A percentile compares a stretch with the other conserved stretches of the same genome.
These are phyloP conservation scores for Mycena latifolia DNA, from an alignment of 768 basidiomycete species.

Conservation along the genomic window DNA sequence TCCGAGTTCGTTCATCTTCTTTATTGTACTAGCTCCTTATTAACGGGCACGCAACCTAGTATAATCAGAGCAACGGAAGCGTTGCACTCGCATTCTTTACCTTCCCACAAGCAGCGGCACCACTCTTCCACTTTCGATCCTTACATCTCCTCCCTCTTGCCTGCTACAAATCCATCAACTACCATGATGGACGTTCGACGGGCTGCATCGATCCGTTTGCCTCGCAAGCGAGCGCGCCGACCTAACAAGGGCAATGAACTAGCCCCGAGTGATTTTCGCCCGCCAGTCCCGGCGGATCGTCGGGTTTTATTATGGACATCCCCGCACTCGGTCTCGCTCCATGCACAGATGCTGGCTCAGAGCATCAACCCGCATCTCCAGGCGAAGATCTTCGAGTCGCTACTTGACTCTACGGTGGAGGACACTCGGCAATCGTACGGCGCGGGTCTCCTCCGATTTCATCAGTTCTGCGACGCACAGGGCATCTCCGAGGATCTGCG, in stretches of 20 bases:
- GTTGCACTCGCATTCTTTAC: too few relatives aligned
- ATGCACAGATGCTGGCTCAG: neutral
- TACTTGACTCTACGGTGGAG: constrained; percentile 1
- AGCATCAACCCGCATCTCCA: neutral
- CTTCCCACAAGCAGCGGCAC: too few relatives aligned
- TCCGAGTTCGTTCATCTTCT: too few relatives aligned
- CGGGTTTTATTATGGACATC: constrained; percentile 6
- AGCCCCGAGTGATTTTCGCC: neutral
- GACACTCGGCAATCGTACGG: constrained; percentile 38
- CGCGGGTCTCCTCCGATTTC: constrained; percentile 40
- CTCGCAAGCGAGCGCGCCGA: neutral
- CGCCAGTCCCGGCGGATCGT: neutral
- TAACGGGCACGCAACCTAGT: too few relatives aligned
- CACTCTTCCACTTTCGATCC: too few relatives aligned
- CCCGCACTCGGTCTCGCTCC: neutral
- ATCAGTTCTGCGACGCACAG: constrained; percentile 25
- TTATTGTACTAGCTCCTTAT: too few relatives aligned
- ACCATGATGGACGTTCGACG: too few relatives aligned
- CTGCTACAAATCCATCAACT: too few relatives aligned
- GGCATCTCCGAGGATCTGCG: neutral
- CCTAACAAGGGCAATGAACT: neutral
- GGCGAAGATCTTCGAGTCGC: neutral
- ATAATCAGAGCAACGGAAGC: too few relatives aligned
- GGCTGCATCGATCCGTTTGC: neutral
- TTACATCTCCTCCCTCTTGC: too few relatives aligned